Conservation (phyloP, 768 basidiomycete genomes). For the Tremella yokohamensis region DNA sequence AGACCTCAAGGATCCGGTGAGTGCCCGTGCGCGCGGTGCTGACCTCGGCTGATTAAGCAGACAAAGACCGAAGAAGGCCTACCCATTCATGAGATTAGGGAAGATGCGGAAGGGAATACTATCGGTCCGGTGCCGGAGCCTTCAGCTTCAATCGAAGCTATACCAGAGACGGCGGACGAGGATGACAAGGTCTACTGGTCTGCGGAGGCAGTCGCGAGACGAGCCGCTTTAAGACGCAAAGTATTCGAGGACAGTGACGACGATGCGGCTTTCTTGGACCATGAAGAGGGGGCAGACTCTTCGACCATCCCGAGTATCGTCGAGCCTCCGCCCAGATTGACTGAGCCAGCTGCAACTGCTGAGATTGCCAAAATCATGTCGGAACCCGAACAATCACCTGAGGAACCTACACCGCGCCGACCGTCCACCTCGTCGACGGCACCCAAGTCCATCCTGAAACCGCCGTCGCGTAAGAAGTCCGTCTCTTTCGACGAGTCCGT, state of each 20-base stretch:
- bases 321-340: background rate
- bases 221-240: conserved; percentile 20
- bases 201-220: conserved; percentile 21
- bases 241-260: conserved; percentile 26
- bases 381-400: background rate
- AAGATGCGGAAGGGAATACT: conserved; percentile 24
- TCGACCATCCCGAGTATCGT: background rate
- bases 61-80: conserved; percentile 39
- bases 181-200: conserved; percentile 27
- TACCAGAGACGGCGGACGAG: background rate
- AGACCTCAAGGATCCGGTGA: background rate
- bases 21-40: background rate
- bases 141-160: background rate
- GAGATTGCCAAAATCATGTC: background rate
- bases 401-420: conserved; percentile 7
- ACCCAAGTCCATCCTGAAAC: conserved; percentile 37
- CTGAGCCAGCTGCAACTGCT: background rate
- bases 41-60: conserved; percentile 7
- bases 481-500: conserved; percentile 41
- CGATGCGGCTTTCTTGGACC: conserved; percentile 5
- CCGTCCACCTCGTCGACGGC: conserved; percentile 6
- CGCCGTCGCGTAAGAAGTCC: conserved; percentile 34
- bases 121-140: conserved; percentile 24
- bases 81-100: conserved; percentile 42
- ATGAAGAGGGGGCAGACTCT: background rate